Evolutionary conservation across 192 early-diverging fungal genomes (phyloP), one percentile per base, ranked within the genome.

Genomic region (Dissophora ornata): DNA sequence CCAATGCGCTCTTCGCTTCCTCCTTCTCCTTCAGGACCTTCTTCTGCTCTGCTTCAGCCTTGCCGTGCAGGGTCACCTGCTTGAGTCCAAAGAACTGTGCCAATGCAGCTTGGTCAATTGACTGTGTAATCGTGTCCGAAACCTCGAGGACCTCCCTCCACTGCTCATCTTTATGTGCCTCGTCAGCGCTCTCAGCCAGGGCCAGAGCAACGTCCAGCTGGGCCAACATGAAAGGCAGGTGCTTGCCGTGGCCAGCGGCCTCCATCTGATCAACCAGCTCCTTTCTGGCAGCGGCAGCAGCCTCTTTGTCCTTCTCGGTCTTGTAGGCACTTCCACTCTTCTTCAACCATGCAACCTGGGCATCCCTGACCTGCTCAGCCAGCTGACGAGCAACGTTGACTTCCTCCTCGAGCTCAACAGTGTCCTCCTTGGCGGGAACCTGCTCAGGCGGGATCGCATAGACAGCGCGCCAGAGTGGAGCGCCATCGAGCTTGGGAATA

Each of bases 301-400:
- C 82, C 12, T 81, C 79, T 46, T 77, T 77, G 59, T 77, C 73
- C 40, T 77, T 77, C 2, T 77, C 73, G 0, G 73, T 62, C 59
- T 67, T 73, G 81, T 87, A 77, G 4, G 59, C 73, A 0, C 52
- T 48, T 36, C 34, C 59, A 30, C 91, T 66, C 83, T 96, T 97
- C 80, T 93, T 94, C 47, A 98, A 61, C 81, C 88, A 88, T 3
- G 88, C 78, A 32, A 99, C 85, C 67, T 94, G 89, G 24, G 93
- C 67, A 71, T 95, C 92, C 22, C 94, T 83, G 33, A 95, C 74
- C 15, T 87, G 88, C 58, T 96, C 95, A 38, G 84, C 79, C 54
- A 93, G 61, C 21, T 85, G 81, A 30, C 82, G 69, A 30, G 57
- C 49, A 2, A 81, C 38, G 16, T 81, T 70, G n/a, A 79, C 58